Base-by-base conservation (phyloP, 2,329 filamentous ascomycete species). In the Penicillium sp. region DNA sequence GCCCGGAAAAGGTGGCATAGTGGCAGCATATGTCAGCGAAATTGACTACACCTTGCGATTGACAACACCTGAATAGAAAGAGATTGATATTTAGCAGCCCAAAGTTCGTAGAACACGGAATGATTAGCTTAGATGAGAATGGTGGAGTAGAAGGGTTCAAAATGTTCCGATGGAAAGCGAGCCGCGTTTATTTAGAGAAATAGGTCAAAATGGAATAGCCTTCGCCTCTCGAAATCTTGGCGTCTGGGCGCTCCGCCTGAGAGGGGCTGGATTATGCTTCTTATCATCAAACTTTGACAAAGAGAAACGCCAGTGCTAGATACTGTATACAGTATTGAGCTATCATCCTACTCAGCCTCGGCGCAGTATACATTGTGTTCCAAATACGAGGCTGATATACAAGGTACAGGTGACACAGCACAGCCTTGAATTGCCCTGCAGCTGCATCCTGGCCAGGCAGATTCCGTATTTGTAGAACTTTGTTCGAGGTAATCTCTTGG, bases 171-270 rank as follows among this genome's bases (percentile, higher is more conserved):
- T 50, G 56, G 43, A 56, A 60, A 52, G 49, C 49, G 57, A 54
- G 49, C 55, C 55, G 52, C 37, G 29, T 42, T 51, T 37, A 26
- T 49, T 44, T 35, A 16, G 42, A 14, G 46, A 31, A 16, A 26
- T 50, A 31, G 42, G 13, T 37, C 51, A 51, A 31, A 50, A 21
- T 27, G 50, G 45, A 53, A 49, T 59, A 61, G 51, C 24, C 51
- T 55, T 59, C 42, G 26, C 33, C 26, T 44, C 26, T 27, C 50
- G 44, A 58, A 43, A 51, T 52, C 57, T 60, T 62, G 59, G 59
- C 59, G 35, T 29, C 52, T 49, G 31, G 57, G 52, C 49, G 48
- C 52, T 51, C 29, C 42, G 37, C 52, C 57, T 55, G 24, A 39
- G 35, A 14, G 27, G 37, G 29, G 47, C 27, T 19, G 35, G 6